Evolutionary conservation across 352 stramenopile genomes (phyloP).

Genomic region (Pythium sp.): DNA sequence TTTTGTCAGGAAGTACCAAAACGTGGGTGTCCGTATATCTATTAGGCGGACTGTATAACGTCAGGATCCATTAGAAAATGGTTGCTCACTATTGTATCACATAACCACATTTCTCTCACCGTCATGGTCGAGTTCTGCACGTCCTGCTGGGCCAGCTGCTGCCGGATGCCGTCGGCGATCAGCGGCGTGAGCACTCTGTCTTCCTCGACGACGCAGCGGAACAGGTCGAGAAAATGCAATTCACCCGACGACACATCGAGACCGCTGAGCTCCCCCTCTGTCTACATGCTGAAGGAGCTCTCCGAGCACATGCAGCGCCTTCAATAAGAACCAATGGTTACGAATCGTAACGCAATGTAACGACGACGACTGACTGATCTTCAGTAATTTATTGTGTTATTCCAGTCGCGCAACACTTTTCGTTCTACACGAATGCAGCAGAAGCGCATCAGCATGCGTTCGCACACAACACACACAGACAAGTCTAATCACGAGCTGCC

Average conservation of each 20-base stretch:
- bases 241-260: constrained; percentile 50
- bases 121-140: constrained; percentile 37
- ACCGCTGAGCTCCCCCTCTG: constrained; percentile 34
- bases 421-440: neutral
- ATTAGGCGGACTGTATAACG: too few species aligned
- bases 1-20: too few species aligned
- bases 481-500: neutral
- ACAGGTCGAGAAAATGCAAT: constrained; percentile 62
- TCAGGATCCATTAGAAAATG: neutral
- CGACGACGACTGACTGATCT: too few species aligned
- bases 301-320: constrained; percentile 52
- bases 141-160: constrained; percentile 41
- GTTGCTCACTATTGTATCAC: neutral
- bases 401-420: neutral
- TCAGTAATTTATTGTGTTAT: neutral
- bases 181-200: constrained; percentile 64
- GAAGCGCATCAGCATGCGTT: neutral
- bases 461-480: neutral
- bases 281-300: constrained; percentile 47
- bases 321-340: neutral
- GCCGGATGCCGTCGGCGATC: constrained; percentile 44
- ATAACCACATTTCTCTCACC: constrained; percentile 3
- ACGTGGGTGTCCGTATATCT: too few species aligned
- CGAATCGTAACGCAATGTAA: too few species aligned
- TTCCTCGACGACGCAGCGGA: constrained; percentile 66